phyloP scores from a whole-genome alignment of 345 rosid species.

The Hibiscus trionum region DNA sequence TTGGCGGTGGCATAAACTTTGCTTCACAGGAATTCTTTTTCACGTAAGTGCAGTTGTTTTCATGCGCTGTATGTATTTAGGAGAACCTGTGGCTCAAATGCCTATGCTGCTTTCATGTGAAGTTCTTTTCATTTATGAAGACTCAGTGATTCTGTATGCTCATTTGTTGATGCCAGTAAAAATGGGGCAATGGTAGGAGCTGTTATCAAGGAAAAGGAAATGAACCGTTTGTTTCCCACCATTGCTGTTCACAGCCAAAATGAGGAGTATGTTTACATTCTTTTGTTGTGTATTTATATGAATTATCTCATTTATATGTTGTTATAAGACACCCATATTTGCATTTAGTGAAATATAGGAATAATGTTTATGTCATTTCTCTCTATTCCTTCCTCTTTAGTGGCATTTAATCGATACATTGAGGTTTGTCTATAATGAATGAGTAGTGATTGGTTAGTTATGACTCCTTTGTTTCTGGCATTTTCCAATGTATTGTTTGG shows the following conservation, averaged over 20 bases:
- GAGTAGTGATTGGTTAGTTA: background rate
- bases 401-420: background rate
- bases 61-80: background rate
- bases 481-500: background rate
- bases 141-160: conserved; percentile 7
- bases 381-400: background rate
- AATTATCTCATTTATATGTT: background rate
- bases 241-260: conserved; percentile 90
- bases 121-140: conserved; percentile 4
- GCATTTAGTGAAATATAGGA: background rate
- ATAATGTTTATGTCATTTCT: background rate
- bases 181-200: conserved; percentile 69
- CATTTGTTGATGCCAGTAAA: conserved; percentile 48
- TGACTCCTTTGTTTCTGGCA: background rate
- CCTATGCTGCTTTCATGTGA: background rate
- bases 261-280: conserved; percentile 68
- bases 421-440: background rate
- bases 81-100: background rate
- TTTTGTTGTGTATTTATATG: conserved; percentile 1
- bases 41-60: conserved; percentile 58
- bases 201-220: conserved; percentile 58
- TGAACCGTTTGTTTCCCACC: conserved; percentile 74
- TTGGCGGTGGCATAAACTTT: conserved; percentile 92
- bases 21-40: conserved; percentile 80
- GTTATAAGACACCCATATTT: background rate